Percentiles rank a stretch among this genome's conserved stretches.
These are phyloP conservation scores for Exophiala viscosa DNA, from an alignment of 2,329 filamentous ascomycete genomes.

Conservation along the genomic window DNA sequence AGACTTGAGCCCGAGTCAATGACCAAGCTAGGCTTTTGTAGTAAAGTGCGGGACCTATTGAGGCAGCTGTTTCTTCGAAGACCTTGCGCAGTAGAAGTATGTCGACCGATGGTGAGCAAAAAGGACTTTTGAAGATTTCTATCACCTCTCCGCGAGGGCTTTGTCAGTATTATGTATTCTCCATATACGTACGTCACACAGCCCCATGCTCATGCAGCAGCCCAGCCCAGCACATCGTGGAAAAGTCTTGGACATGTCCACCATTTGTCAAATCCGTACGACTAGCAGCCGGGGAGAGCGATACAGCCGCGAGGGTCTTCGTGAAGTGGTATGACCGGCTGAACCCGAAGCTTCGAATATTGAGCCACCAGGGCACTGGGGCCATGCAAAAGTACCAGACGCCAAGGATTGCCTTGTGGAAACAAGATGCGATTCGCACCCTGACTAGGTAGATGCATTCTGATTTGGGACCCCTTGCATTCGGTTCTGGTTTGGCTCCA, in stretches of 20 bases:
- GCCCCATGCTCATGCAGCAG: not conserved
- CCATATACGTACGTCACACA: not conserved
- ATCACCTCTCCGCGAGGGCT: not conserved
- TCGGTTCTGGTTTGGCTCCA: constrained; percentile 14
- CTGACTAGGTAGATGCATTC: constrained; percentile 1
- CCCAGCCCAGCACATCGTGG: no score
- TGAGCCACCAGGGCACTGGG: not conserved
- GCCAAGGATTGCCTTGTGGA: not conserved
- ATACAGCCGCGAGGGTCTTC: not conserved
- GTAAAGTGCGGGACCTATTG: not conserved
- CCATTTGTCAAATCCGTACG: not conserved
- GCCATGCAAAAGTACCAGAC: constrained; percentile 8
- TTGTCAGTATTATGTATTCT: not conserved
- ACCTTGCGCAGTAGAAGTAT: no score
- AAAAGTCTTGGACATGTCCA: not conserved
- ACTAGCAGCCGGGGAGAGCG: not conserved
- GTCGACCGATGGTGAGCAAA: no score
- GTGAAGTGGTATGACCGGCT: constrained; percentile 7
- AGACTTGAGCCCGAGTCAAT: constrained; percentile 1
- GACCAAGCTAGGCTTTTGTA: not conserved
- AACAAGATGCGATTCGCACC: no score
- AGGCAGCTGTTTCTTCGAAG: not conserved
- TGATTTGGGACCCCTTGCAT: constrained; percentile 12
- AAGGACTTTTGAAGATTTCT: not conserved
- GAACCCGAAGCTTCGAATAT: not conserved